Evolutionary conservation across 2,329 filamentous ascomycete genomes (phyloP).

Genomic region (Cadophora luteo-olivacea): DNA sequence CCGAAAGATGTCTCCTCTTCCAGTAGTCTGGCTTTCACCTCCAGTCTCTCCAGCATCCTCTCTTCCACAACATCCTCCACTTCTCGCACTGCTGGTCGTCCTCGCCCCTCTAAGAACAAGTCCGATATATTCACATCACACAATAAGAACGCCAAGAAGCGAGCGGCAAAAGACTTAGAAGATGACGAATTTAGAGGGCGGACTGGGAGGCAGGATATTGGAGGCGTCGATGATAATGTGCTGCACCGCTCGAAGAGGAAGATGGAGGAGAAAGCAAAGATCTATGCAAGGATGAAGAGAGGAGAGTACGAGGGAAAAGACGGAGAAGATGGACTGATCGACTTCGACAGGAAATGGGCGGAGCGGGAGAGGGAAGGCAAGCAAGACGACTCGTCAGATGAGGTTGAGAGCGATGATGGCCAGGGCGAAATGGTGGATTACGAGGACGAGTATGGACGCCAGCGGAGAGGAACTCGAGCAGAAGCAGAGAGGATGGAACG

Average conservation of each 20-base stretch:
- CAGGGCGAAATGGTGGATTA: constrained; percentile 76
- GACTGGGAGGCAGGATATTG: constrained; percentile 68
- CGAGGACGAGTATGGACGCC: constrained; percentile 91
- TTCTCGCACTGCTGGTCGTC: constrained; percentile 53
- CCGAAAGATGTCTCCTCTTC: constrained; percentile 74
- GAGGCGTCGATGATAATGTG: constrained; percentile 60
- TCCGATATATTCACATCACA: constrained; percentile 72
- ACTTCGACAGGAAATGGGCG: constrained; percentile 97
- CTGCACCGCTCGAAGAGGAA: constrained; percentile 73
- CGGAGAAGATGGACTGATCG: constrained; percentile 73
- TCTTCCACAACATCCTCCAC: constrained; percentile 54
- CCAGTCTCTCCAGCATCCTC: constrained; percentile 84
- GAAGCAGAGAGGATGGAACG: constrained; percentile 71
- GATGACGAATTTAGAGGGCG: constrained; percentile 56
- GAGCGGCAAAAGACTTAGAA: constrained; percentile 63
- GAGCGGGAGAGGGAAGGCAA: constrained; percentile 59
- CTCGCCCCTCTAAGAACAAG: constrained; percentile 63
- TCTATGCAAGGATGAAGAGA: constrained; percentile 89
- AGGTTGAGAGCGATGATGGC: constrained; percentile 65
- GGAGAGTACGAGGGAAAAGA: constrained; percentile 73
- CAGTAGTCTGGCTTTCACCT: constrained; percentile 83
- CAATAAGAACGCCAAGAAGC: constrained; percentile 67
- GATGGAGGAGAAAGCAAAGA: constrained; percentile 87
- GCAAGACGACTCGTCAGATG: constrained; percentile 53
- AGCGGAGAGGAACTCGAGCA: constrained; percentile 72